A percentile compares a stretch with the other conserved stretches of the same genome.
Evolutionary conservation across 139 green algal genomes (phyloP).

Genomic region (Deuterostichococcus epilithicus): DNA sequence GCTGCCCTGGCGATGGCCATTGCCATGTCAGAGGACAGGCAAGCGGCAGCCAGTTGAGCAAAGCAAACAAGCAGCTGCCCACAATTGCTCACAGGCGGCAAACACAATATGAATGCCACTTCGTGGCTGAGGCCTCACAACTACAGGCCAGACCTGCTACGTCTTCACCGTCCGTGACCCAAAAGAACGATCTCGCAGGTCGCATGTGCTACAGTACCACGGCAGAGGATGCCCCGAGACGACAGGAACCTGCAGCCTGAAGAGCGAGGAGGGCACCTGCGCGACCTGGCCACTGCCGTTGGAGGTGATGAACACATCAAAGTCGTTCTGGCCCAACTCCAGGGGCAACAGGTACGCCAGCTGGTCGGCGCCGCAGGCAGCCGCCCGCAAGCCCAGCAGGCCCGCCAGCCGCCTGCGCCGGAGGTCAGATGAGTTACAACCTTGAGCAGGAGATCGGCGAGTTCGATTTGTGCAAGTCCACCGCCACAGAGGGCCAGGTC

Average conservation of each 20-base stretch:
- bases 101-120: not conserved
- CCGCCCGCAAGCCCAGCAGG: conserved; percentile 2
- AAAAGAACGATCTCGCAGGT: not conserved
- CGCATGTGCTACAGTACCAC: not conserved
- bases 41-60: too few species aligned
- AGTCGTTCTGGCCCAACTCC: conserved; percentile 34
- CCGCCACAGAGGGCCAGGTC: too few species aligned
- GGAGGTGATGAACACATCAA: conserved; percentile 15
- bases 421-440: not conserved
- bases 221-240: too few species aligned
- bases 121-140: not conserved
- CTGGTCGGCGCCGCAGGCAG: not conserved
- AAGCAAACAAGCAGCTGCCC: too few species aligned
- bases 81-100: not conserved
- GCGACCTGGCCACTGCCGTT: not conserved
- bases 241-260: too few species aligned
- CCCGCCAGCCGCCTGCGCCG: not conserved
- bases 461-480: too few species aligned
- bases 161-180: not conserved
- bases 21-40: too few species aligned
- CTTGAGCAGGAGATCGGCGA: too few species aligned
- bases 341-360: conserved; percentile 25
- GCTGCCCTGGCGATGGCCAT: too few species aligned
- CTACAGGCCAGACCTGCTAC: not conserved
- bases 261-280: too few species aligned